Conservation (phyloP, 768 basidiomycete genomes). For the Daedalea quercina region DNA sequence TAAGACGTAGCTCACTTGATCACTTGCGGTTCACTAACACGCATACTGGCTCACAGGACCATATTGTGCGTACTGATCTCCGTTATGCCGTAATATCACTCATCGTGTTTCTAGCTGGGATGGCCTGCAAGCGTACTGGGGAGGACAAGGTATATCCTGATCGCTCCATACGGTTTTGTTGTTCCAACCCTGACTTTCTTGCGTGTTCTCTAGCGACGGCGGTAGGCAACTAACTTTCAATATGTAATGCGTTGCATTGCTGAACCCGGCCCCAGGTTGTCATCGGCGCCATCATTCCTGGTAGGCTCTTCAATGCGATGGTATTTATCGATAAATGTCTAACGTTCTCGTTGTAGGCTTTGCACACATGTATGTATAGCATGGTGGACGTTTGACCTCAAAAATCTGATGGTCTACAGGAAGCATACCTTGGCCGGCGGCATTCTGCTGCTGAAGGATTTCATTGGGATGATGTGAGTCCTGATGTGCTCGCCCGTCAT, state of each 20-base stretch:
- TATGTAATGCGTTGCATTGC: not conserved
- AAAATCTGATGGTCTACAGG: not conserved
- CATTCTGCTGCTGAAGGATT: not conserved
- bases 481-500: not conserved
- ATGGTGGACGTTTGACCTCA: not conserved
- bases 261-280: not conserved
- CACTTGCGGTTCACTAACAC: not conserved
- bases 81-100: not conserved
- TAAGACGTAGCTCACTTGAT: not conserved
- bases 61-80: not conserved
- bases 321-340: not conserved
- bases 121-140: constrained; percentile 3
- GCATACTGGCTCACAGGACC: not conserved
- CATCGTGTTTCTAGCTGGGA: not conserved
- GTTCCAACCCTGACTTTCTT: no score
- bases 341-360: not conserved
- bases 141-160: not conserved
- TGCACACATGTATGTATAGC: not conserved
- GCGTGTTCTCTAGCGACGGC: not conserved
- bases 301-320: not conserved
- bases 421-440: constrained; percentile 1
- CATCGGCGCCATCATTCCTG: constrained; percentile 1
- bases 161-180: not conserved
- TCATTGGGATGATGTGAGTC: constrained; percentile 3
- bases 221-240: not conserved